These are phyloP conservation scores for Porodaedalea pini DNA, from an alignment of 1,284 basidiomycete genomes.

Conservation along the genomic window DNA sequence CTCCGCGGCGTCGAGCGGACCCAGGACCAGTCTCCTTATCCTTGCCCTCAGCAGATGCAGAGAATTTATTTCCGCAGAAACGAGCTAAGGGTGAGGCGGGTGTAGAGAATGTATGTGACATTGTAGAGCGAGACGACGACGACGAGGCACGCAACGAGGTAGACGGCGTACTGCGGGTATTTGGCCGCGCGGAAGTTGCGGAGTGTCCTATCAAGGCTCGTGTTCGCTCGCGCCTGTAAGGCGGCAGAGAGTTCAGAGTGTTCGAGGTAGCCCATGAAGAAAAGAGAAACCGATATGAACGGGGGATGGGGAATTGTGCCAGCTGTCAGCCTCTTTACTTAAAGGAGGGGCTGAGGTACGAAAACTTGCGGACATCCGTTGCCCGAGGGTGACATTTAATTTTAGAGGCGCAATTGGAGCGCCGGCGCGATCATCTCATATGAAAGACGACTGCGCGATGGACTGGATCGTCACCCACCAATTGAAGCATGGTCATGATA, in stretches of 20 bases:
- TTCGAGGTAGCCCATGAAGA: too few relatives aligned
- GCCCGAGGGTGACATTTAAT: neutral
- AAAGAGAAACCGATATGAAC: too few relatives aligned
- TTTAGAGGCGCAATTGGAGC: neutral
- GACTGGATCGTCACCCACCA: neutral
- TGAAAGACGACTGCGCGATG: neutral
- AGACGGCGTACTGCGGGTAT: constrained; percentile 13
- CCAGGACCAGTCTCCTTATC: neutral
- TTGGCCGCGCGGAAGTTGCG: neutral
- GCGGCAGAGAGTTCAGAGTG: too few relatives aligned
- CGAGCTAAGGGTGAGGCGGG: neutral
- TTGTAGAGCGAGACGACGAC: constrained; percentile 3
- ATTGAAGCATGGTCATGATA: neutral
- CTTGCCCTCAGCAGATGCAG: too few relatives aligned
- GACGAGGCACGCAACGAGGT: constrained; percentile 7
- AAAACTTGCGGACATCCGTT: neutral
- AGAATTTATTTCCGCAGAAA: neutral
- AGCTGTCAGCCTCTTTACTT: neutral
- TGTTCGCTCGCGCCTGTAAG: neutral
- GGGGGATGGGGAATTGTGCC: too few relatives aligned
- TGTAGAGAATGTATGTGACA: neutral
- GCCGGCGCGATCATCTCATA: neutral
- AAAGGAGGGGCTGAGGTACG: neutral
- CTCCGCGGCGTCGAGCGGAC: neutral
- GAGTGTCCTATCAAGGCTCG: neutral